Conservation (phyloP, 805 yeast genomes). For the Cephaloascus fragrans region DNA sequence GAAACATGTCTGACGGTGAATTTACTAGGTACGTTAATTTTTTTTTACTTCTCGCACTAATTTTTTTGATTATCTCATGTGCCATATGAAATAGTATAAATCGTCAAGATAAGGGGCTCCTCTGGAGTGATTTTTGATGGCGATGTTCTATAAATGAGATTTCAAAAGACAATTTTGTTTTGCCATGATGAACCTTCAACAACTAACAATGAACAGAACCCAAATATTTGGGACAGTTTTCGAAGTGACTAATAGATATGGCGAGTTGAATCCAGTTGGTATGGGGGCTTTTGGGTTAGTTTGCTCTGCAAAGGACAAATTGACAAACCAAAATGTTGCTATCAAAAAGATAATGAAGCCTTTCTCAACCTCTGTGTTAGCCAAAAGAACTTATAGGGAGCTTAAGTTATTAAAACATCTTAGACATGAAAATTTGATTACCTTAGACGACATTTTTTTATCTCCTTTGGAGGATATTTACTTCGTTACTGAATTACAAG, state of each 20-base stretch:
- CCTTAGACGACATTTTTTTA: constrained; percentile 86
- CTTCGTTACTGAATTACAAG: constrained; percentile 94
- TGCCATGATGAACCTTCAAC: no score
- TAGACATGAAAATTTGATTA: constrained; percentile 89
- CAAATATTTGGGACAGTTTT: constrained; percentile 94
- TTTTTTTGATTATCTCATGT: no score
- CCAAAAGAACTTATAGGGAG: constrained; percentile 95
- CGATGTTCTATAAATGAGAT: no score
- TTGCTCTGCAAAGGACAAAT: constrained; percentile 88
- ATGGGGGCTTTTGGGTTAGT: constrained; percentile 99
- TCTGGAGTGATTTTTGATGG: no score
- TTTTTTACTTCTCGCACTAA: not conserved
- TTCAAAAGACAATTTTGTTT: no score
- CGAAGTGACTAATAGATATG: constrained; percentile 83
- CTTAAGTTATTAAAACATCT: constrained; percentile 84
- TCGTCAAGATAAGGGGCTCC: no score
- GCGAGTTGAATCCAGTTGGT: constrained; percentile 93
- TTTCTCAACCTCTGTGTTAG: constrained; percentile 86
- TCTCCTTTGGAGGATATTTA: constrained; percentile 93
- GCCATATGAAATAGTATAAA: no score
- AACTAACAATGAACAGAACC: constrained; percentile 44
- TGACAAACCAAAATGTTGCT: constrained; percentile 90
- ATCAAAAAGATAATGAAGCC: constrained; percentile 98
- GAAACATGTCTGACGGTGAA: constrained; percentile 1
- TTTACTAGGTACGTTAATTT: constrained; percentile 23